Evolutionary conservation across 2,329 filamentous ascomycete species (phyloP).

Genomic region (Alternaria burnsii): DNA sequence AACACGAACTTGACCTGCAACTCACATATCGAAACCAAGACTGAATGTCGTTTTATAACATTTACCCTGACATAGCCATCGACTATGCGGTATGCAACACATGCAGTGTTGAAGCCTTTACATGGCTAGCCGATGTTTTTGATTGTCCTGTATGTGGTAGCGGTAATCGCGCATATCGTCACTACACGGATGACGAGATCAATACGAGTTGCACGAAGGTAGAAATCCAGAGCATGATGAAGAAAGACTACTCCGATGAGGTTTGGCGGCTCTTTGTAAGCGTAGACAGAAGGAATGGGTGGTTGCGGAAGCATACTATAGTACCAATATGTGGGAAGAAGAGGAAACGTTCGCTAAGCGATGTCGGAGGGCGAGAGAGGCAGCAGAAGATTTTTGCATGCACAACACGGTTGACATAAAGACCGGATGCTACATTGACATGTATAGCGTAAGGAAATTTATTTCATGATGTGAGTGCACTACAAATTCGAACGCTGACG

Average conservation of each 20-base stretch:
- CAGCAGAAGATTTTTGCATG: background rate
- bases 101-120: constrained; percentile 15
- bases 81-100: constrained; percentile 18
- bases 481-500: background rate
- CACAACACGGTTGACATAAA: background rate
- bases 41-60: constrained; percentile 17
- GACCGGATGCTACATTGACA: background rate
- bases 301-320: too few relatives aligned
- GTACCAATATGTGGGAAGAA: background rate
- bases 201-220: background rate
- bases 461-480: background rate
- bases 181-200: background rate
- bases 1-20: background rate
- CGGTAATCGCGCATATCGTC: background rate
- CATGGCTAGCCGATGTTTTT: constrained; percentile 24
- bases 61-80: constrained; percentile 11
- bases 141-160: constrained; percentile 18
- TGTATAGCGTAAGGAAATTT: background rate
- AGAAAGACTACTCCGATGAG: background rate
- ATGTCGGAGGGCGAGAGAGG: background rate
- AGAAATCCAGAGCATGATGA: background rate
- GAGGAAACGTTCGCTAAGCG: background rate
- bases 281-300: background rate
- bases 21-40: background rate
- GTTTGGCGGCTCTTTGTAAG: background rate